Conservation (phyloP, 176 grass and related monocot species). For the Calamus simplicifolius region DNA sequence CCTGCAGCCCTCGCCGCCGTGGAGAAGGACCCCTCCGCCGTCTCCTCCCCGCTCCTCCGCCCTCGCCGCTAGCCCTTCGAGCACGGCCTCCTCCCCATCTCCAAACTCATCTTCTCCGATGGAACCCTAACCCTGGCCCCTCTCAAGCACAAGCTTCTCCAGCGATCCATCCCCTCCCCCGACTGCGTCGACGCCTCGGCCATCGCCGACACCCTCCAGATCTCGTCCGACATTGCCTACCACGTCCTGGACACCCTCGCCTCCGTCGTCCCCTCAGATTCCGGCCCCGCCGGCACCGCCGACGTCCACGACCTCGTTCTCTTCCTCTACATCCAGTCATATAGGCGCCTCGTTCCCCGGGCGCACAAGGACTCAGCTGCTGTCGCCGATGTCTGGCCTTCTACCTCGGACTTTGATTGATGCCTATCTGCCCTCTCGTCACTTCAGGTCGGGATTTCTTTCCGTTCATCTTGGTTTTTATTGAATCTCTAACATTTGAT, state of each 20-base stretch:
- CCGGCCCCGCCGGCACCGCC: conserved; percentile 29
- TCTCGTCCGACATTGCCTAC: conserved; percentile 61
- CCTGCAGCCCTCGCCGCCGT: background rate
- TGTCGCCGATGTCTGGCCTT: conserved; percentile 84
- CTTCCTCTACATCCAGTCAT: conserved; percentile 88
- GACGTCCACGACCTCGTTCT: conserved; percentile 68
- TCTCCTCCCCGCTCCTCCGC: conserved; percentile 32
- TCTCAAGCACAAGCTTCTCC: conserved; percentile 56
- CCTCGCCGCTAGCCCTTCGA: conserved; percentile 86
- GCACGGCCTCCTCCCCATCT: conserved; percentile 82
- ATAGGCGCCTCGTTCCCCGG: conserved; percentile 77
- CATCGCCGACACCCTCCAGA: conserved; percentile 75
- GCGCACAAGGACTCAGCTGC: conserved; percentile 85
- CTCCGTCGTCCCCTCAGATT: conserved; percentile 57
- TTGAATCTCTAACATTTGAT: background rate
- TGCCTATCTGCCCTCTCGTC: conserved; percentile 90
- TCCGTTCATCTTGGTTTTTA: background rate
- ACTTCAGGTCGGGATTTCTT: conserved; percentile 57
- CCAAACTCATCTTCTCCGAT: conserved; percentile 80
- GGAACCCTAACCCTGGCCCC: conserved; percentile 52
- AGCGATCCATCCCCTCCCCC: conserved; percentile 2
- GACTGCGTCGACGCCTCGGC: conserved; percentile 40
- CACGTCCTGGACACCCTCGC: conserved; percentile 69
- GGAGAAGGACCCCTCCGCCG: background rate
- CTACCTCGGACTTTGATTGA: conserved; percentile 88